Conservation (phyloP, 192 early-diverging fungal species). For the Thamnidium elegans region DNA sequence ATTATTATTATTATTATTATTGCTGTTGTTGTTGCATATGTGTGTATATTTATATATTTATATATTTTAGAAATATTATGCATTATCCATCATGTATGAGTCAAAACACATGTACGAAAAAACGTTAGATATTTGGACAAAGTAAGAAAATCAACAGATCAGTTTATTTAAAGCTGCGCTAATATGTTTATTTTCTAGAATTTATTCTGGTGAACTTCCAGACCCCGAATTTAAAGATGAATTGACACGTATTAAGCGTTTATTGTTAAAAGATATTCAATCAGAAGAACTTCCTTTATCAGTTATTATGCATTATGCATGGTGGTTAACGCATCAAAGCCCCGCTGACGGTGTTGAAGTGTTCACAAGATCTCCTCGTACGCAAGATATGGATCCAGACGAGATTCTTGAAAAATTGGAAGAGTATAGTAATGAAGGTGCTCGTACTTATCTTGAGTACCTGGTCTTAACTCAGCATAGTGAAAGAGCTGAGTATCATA, state of each 20-base stretch:
- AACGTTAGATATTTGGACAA: conserved; percentile 62
- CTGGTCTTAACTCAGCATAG: conserved; percentile 47
- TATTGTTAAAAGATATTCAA: conserved; percentile 36
- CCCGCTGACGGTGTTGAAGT: conserved; percentile 47
- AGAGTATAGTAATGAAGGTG: conserved; percentile 31
- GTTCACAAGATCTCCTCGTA: conserved; percentile 23
- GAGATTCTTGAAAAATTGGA: conserved; percentile 33
- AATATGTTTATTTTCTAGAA: conserved; percentile 30
- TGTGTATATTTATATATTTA: background rate
- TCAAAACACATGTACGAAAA: conserved; percentile 40
- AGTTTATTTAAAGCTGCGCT: background rate
- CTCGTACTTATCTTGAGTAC: conserved; percentile 50
- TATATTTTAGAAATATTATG: conserved; percentile 51
- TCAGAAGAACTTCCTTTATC: conserved; percentile 17
- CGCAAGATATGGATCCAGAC: conserved; percentile 34
- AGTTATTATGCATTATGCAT: conserved; percentile 46
- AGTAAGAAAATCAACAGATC: conserved; percentile 47
- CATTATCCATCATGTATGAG: conserved; percentile 60
- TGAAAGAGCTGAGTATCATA: conserved; percentile 40
- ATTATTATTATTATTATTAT: background rate
- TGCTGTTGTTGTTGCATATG: background rate
- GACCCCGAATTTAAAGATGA: conserved; percentile 50
- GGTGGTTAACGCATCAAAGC: conserved; percentile 50
- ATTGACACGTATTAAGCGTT: conserved; percentile 40
- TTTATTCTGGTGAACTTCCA: conserved; percentile 46